Evolutionary conservation across 148 eudicot species (phyloP).

Genomic region (Chenopodium quinoa): DNA sequence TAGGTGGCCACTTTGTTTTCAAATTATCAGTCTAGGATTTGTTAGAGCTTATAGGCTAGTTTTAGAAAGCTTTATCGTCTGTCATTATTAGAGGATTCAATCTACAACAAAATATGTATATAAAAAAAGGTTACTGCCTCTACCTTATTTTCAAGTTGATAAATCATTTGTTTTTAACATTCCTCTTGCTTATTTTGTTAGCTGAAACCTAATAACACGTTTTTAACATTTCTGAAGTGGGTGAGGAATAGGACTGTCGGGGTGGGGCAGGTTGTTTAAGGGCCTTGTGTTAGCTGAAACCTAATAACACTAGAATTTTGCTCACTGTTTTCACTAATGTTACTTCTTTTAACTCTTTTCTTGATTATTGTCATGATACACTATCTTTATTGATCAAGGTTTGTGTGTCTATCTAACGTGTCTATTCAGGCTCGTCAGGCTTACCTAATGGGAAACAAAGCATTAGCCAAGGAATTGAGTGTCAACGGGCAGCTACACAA

Average conservation of each 20-base stretch:
- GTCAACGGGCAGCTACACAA: constrained; percentile 88
- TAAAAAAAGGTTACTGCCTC: not conserved
- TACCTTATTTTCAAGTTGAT: too few species aligned
- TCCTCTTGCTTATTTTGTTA: too few species aligned
- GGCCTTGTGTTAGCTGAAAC: too few species aligned
- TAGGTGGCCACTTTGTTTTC: too few species aligned
- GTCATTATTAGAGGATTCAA: not conserved
- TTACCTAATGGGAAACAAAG: constrained; percentile 79
- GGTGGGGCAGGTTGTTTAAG: too few species aligned
- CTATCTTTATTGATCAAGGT: not conserved
- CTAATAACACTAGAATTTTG: too few species aligned
- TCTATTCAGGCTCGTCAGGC: constrained; percentile 84
- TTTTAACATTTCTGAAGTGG: too few species aligned
- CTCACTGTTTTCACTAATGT: not conserved
- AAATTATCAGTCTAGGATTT: too few species aligned
- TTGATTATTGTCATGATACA: not conserved
- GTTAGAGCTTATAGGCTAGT: not conserved
- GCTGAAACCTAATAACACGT: too few species aligned
- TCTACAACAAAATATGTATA: too few species aligned
- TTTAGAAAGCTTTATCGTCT: not conserved
- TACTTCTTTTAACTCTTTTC: not conserved
- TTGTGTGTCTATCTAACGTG: constrained; percentile 13
- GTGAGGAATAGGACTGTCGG: too few species aligned
- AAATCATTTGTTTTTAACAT: too few species aligned
- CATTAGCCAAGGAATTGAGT: constrained; percentile 90